These are phyloP conservation scores for Trichosporon sp. DNA, from an alignment of 1,284 basidiomycete species.

Conservation along the genomic window DNA sequence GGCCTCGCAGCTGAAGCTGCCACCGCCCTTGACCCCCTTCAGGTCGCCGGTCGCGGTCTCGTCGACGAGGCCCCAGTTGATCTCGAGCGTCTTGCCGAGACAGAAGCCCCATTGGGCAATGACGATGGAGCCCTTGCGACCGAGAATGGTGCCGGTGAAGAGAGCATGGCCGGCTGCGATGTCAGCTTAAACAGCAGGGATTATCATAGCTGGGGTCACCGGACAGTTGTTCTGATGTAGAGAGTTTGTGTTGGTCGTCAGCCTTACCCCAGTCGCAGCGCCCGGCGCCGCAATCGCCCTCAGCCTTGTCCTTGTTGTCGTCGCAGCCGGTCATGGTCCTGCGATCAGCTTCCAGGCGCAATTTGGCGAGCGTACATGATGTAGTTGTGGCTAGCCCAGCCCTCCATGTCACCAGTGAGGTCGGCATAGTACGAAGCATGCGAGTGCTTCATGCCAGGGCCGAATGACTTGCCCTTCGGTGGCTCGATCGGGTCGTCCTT, in stretches of 20 bases:
- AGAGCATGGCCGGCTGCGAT: neutral
- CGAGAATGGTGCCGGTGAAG: neutral
- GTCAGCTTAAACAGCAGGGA: neutral
- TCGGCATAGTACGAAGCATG: neutral
- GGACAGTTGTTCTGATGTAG: neutral
- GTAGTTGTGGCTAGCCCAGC: constrained; percentile 3
- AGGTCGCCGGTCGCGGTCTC: constrained; percentile 10
- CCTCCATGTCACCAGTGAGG: constrained; percentile 13
- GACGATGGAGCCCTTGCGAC: neutral
- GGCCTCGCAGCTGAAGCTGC: neutral
- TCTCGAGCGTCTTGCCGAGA: neutral
- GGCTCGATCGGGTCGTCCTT: neutral
- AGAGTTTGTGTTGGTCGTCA: neutral
- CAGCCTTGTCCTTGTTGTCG: neutral
- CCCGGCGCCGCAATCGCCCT: neutral
- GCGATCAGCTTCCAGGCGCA: neutral
- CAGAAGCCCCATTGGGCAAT: constrained; percentile 8
- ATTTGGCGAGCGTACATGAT: neutral
- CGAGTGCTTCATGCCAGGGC: neutral
- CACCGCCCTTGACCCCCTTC: constrained; percentile 2
- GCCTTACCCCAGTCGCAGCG: constrained; percentile 15
- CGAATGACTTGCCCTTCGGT: neutral
- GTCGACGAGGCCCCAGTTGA: neutral
- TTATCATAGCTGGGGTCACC: no score
- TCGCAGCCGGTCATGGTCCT: neutral